Evolutionary conservation across 805 yeast genomes (phyloP).

Genomic region (Suhomyces kilbournensis): DNA sequence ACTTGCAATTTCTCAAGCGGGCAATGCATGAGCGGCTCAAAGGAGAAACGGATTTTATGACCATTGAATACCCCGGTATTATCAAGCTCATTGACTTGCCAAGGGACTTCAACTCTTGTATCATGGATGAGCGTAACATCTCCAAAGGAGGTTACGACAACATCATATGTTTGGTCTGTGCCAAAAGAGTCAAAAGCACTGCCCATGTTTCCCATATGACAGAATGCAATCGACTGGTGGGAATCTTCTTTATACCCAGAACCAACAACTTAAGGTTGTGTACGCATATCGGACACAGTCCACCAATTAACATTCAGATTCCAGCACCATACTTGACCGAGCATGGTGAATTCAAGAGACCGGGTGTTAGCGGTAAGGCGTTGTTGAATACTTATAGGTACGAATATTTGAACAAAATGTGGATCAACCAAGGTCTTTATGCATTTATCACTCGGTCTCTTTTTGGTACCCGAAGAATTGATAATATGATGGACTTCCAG

Average conservation of each 20-base stretch:
- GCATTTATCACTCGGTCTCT: slow-evolving; percentile 1
- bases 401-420: slow-evolving; percentile 52
- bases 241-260: slow-evolving; percentile 16
- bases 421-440: slow-evolving; percentile 61
- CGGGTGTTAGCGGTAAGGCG: slow-evolving; percentile 56
- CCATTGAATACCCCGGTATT: slow-evolving; percentile 52
- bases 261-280: slow-evolving; percentile 24
- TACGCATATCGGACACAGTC: slow-evolving; percentile 22
- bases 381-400: slow-evolving; percentile 52
- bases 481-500: slow-evolving; percentile 1
- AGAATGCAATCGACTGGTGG: slow-evolving; percentile 17
- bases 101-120: slow-evolving; percentile 28
- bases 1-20: not conserved
- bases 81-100: slow-evolving; percentile 55
- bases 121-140: slow-evolving; percentile 18
- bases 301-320: slow-evolving; percentile 29
- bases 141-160: slow-evolving; percentile 19
- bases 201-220: slow-evolving; percentile 25
- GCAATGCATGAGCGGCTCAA: not conserved
- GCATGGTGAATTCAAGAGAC: slow-evolving; percentile 71
- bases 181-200: slow-evolving; percentile 18
- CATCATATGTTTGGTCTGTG: slow-evolving; percentile 37
- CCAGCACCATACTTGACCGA: slow-evolving; percentile 70
- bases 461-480: slow-evolving; percentile 1
- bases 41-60: not conserved